Base-by-base conservation (phyloP, 352 stramenopile genomes). In the Globisporangium megalacanthum region DNA sequence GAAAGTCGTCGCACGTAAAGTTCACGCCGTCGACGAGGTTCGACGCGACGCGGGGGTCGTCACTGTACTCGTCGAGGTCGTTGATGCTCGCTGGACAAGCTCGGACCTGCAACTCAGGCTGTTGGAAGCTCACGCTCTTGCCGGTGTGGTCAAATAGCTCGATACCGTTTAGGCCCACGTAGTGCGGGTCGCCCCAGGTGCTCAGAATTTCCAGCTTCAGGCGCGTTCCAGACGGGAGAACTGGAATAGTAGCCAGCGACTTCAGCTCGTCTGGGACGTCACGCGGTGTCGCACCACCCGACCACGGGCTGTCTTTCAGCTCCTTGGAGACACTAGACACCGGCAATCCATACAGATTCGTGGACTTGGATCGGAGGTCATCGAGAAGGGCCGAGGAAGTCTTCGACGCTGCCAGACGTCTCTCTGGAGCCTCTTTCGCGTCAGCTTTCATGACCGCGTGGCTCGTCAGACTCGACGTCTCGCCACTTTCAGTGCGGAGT, bases 141-240 rank as follows among this genome's bases (percentile, higher is more conserved):
- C 90, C 90, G 8, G 49, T 53, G 0, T 92, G 60, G 52, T 97
- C 72, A 45, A 96, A 97, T 10, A 96, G 47, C 42, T 97, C 90
- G 9, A 97, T 75, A 1, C 90, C 89, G 46, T 91, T 96, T 0
- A 97, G 66, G 5, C 90, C 90, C 3, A 97, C 83, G 51, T 97
- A 97, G 64, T 91, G 82, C 4, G 75, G 72, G 57, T 97, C 90
- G 15, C 89, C 90, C 87, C 88, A 97, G 0, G 90, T 97, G 45
- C 65, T 86, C 4, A 96, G 42, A 35, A 97, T 91, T 41, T 94
- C 73, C 5, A 97, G 53, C 22, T 73, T 69, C 0, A 97, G 49
- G 19, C 65, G 77, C 37, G 69, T 69, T 0, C 85, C 85, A 36
- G 42, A 72, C 3, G 87, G 87, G 31, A 95, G 66, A 13, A 82